phyloP scores from a whole-genome alignment of 768 basidiomycete genomes.

The Pholiota microspora region DNA sequence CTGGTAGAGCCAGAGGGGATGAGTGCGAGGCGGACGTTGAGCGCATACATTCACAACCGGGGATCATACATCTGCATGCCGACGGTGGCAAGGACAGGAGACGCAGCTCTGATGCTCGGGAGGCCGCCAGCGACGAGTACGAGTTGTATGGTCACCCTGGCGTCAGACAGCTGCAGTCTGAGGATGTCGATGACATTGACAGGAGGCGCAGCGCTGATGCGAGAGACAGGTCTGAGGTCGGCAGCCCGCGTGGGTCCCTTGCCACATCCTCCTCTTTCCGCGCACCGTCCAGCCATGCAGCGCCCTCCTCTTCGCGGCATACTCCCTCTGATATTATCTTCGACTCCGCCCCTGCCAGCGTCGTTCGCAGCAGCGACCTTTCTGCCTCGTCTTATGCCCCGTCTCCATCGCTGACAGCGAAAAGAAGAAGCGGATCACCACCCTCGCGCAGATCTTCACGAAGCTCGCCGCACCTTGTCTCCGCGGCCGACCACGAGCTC shows the following conservation, averaged over 20 bases:
- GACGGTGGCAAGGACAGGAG: background rate
- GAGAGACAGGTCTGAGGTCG: constrained; percentile 6
- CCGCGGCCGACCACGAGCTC: constrained; percentile 17
- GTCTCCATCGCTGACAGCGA: constrained; percentile 23
- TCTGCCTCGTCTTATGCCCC: constrained; percentile 31
- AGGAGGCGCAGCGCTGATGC: background rate
- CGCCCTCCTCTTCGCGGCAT: constrained; percentile 26
- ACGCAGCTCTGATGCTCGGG: background rate
- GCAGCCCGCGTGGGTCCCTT: constrained; percentile 24
- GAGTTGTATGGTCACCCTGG: background rate
- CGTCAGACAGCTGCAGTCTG: background rate
- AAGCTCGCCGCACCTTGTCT: constrained; percentile 19
- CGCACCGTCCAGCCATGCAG: constrained; percentile 30
- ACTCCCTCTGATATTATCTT: constrained; percentile 30
- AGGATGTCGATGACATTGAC: background rate
- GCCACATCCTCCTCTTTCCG: constrained; percentile 25
- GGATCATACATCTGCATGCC: background rate
- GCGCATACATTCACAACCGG: no score
- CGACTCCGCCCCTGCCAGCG: constrained; percentile 31
- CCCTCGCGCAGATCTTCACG: constrained; percentile 32
- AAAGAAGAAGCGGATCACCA: constrained; percentile 24
- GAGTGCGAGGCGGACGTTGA: background rate
- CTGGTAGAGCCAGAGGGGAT: background rate
- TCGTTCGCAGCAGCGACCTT: constrained; percentile 28
- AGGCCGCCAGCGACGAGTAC: background rate